These are phyloP conservation scores for Annulohypoxylon stygium DNA, from an alignment of 495 filamentous ascomycete species.

Conservation along the genomic window DNA sequence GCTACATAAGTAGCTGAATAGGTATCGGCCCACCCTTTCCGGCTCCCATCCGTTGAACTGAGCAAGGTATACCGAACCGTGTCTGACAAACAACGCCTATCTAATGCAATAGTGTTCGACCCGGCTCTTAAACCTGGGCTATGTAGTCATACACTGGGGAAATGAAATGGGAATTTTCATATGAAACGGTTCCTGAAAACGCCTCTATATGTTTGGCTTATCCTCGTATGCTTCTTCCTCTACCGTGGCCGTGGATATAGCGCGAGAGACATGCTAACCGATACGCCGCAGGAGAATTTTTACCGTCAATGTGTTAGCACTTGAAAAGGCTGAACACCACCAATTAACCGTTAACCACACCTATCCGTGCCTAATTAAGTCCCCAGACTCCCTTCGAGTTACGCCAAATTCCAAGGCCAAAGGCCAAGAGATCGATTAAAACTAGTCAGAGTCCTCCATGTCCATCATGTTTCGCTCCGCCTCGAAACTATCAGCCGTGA, in stretches of 20 bases:
- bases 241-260: conserved; percentile 17
- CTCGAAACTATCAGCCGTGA: conserved; percentile 56
- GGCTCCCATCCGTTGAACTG: conserved; percentile 21
- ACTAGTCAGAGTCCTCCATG: conserved; percentile 52
- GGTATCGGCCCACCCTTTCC: conserved; percentile 40
- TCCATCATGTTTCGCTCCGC: conserved; percentile 56
- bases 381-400: background rate
- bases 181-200: conserved; percentile 29
- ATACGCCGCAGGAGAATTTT: conserved; percentile 27
- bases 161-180: conserved; percentile 13
- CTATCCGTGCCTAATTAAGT: conserved; percentile 3
- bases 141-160: conserved; percentile 44
- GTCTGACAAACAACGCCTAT: conserved; percentile 47
- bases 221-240: conserved; percentile 15
- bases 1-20: conserved; percentile 24
- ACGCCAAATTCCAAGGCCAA: conserved; percentile 6
- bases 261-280: conserved; percentile 18
- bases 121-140: background rate
- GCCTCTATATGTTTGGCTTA: conserved; percentile 39
- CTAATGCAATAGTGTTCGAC: conserved; percentile 47
- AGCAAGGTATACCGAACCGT: conserved; percentile 30
- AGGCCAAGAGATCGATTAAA: background rate
- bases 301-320: background rate
- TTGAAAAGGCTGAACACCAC: background rate
- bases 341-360: conserved; percentile 1